Evolutionary conservation across 345 rosid genomes (phyloP).

Genomic region (Arabidopsis arenosa): DNA sequence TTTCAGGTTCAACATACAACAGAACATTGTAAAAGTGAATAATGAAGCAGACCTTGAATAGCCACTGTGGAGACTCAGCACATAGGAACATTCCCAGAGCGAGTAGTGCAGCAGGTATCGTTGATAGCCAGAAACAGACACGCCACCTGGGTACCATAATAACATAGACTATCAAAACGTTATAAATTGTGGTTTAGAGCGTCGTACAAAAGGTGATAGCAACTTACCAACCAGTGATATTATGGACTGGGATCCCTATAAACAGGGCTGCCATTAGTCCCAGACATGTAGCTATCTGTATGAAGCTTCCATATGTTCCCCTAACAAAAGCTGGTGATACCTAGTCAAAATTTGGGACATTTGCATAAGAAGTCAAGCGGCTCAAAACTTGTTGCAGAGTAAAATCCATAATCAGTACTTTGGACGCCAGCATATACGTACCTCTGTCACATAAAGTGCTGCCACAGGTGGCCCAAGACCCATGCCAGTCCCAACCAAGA

Average conservation of each 20-base stretch:
- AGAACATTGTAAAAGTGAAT: not conserved
- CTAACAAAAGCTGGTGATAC: constrained; percentile 92
- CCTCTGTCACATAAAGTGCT: constrained; percentile 96
- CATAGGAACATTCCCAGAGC: constrained; percentile 80
- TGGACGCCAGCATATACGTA: constrained; percentile 33
- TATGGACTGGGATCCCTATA: constrained; percentile 87
- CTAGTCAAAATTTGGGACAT: constrained; percentile 51
- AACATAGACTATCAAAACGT: constrained; percentile 14
- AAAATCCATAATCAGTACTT: not conserved
- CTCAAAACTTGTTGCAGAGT: constrained; percentile 11
- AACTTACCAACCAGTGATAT: constrained; percentile 77
- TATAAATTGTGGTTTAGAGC: not conserved
- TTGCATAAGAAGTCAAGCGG: constrained; percentile 17
- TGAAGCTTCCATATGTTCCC: constrained; percentile 95
- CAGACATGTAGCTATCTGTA: constrained; percentile 95
- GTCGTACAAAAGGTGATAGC: not conserved
- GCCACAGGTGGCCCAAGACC: constrained; percentile 95
- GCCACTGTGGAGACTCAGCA: constrained; percentile 92
- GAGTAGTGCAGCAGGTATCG: constrained; percentile 82
- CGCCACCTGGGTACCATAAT: constrained; percentile 78
- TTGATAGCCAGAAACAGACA: constrained; percentile 84
- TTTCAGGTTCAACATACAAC: not conserved
- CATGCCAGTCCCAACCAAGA: constrained; percentile 94
- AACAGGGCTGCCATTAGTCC: constrained; percentile 87
- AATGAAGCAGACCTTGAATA: constrained; percentile 71